Evolutionary conservation across 805 yeast genomes (phyloP).

Genomic region (Myxozyma geophila): DNA sequence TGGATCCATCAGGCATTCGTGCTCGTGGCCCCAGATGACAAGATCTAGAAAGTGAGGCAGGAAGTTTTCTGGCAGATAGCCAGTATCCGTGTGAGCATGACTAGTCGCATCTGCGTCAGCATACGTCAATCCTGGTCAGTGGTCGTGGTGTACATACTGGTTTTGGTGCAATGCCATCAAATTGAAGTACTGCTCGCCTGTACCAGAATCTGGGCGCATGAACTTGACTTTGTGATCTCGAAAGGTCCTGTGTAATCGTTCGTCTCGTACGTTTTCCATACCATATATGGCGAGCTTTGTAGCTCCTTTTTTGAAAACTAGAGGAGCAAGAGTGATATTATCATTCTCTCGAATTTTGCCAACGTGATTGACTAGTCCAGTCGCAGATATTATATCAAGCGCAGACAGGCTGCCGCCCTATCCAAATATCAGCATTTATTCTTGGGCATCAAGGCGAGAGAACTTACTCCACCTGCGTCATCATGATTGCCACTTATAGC

Average conservation of each 20-base stretch:
- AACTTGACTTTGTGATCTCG: slow-evolving; percentile 80
- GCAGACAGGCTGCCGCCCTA: slow-evolving; percentile 65
- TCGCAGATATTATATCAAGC: slow-evolving; percentile 76
- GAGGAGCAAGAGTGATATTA: slow-evolving; percentile 71
- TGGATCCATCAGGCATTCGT: slow-evolving; percentile 82
- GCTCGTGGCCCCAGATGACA: slow-evolving; percentile 97
- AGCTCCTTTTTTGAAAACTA: slow-evolving; percentile 78
- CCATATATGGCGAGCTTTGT: slow-evolving; percentile 89
- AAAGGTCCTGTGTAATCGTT: slow-evolving; percentile 79
- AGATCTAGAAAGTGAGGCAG: slow-evolving; percentile 82
- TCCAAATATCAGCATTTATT: background rate
- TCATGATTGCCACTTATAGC: slow-evolving; percentile 96
- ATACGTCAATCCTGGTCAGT: background rate
- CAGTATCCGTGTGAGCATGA: slow-evolving; percentile 73
- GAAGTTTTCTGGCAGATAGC: slow-evolving; percentile 81
- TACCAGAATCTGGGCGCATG: slow-evolving; percentile 61
- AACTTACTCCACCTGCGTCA: slow-evolving; percentile 86
- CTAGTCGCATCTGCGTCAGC: background rate
- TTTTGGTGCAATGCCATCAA: slow-evolving; percentile 90
- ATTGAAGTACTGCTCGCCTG: slow-evolving; percentile 73
- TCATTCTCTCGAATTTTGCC: slow-evolving; percentile 82
- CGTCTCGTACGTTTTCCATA: slow-evolving; percentile 85
- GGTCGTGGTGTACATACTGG: slow-evolving; percentile 46
- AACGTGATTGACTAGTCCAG: slow-evolving; percentile 87
- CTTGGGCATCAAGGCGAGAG: background rate